Evolutionary conservation across 148 eudicot genomes (phyloP).

Genomic region (Rhododendron molle): DNA sequence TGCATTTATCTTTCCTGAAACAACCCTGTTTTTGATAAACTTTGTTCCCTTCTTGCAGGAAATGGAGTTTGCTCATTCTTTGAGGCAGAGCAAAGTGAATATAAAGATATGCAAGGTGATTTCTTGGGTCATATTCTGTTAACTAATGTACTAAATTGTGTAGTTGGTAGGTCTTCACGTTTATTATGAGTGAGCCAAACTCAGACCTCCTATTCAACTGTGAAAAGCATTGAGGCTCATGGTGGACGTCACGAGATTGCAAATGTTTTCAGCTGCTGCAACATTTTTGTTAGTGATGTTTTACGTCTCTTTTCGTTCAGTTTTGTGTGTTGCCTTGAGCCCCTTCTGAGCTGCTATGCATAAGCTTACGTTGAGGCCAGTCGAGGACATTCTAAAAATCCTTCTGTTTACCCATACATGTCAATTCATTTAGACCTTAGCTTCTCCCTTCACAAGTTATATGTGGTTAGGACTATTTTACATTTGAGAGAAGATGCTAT

Average conservation of each 20-base stretch:
- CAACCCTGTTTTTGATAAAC: not conserved
- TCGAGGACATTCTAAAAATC: not conserved
- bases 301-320: not conserved
- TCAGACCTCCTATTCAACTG: not conserved
- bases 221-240: not conserved
- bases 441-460: not conserved
- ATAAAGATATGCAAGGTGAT: conserved; percentile 90
- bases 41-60: conserved; percentile 40
- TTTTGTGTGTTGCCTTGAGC: not conserved
- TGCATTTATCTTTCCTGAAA: not conserved
- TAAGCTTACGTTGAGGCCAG: not conserved
- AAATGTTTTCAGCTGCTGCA: not conserved
- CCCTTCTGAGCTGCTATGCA: not conserved
- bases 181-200: not conserved
- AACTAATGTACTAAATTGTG: not conserved
- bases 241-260: not conserved
- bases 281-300: not conserved
- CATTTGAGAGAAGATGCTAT: not conserved
- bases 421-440: not conserved
- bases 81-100: conserved; percentile 92
- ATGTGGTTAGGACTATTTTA: not conserved
- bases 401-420: not conserved
- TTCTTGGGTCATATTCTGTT: conserved; percentile 15
- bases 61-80: conserved; percentile 98
- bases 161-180: not conserved